phyloP scores from a whole-genome alignment of 2,329 filamentous ascomycete genomes.

The Cladosporium colombiae region DNA sequence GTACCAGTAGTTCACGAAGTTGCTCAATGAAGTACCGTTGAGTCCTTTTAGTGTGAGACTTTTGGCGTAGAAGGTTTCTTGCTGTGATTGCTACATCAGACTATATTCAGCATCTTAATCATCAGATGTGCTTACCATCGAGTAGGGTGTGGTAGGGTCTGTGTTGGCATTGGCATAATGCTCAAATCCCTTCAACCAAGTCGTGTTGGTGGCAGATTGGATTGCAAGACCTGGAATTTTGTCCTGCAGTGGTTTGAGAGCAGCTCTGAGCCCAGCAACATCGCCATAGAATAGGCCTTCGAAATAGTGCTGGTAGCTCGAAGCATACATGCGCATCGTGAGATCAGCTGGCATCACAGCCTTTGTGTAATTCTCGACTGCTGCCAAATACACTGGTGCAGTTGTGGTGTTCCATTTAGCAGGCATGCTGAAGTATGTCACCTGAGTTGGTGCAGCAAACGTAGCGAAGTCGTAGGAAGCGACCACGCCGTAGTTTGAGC shows the following conservation, averaged over 20 bases:
- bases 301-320: slow-evolving; percentile 12
- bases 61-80: slow-evolving; percentile 25
- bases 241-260: slow-evolving; percentile 19
- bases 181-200: slow-evolving; percentile 13
- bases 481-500: slow-evolving; percentile 28
- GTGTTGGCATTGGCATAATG: slow-evolving; percentile 16
- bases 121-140: neutral
- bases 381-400: slow-evolving; percentile 14
- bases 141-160: slow-evolving; percentile 18
- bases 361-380: slow-evolving; percentile 20
- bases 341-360: slow-evolving; percentile 22
- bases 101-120: neutral
- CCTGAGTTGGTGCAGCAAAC: slow-evolving; percentile 24
- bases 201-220: slow-evolving; percentile 8
- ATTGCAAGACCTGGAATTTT: slow-evolving; percentile 12
- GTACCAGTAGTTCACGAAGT: slow-evolving; percentile 23
- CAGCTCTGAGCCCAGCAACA: slow-evolving; percentile 16
- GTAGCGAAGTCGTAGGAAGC: slow-evolving; percentile 26
- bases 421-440: slow-evolving; percentile 23
- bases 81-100: neutral
- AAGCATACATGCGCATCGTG: slow-evolving; percentile 22
- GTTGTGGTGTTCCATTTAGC: slow-evolving; percentile 20
- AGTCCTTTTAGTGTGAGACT: slow-evolving; percentile 22
- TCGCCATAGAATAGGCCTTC: slow-evolving; percentile 22
- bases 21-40: slow-evolving; percentile 20